Conservation (phyloP, 2,329 filamentous ascomycete genomes). For the Fusarium annulatum region DNA sequence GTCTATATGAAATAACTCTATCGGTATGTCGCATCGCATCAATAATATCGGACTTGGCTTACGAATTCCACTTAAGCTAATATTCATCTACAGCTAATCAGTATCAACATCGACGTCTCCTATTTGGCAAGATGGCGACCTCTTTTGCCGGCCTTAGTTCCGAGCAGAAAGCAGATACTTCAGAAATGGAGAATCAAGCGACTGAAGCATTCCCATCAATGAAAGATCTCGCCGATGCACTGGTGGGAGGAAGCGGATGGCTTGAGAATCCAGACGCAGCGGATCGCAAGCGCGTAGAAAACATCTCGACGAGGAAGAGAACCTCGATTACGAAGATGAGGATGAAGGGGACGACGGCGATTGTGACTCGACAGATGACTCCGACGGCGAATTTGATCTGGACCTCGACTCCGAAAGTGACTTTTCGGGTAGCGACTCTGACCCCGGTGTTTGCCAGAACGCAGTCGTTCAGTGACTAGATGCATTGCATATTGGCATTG, state of each 20-base stretch:
- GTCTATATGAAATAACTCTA: background rate
- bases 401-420: background rate
- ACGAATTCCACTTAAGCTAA: background rate
- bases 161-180: background rate
- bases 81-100: background rate
- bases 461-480: too few relatives aligned
- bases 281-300: background rate
- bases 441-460: too few relatives aligned
- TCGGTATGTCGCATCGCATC: background rate
- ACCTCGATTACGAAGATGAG: background rate
- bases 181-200: background rate
- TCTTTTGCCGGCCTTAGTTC: background rate
- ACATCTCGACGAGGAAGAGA: background rate
- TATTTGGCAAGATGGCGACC: background rate
- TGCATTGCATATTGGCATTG: too few relatives aligned
- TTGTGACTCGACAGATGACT: too few relatives aligned
- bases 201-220: background rate
- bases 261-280: background rate
- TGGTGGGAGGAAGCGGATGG: background rate
- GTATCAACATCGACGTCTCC: background rate
- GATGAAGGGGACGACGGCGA: background rate
- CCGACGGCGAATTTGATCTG: background rate
- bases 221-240: background rate
- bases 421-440: too few relatives aligned
- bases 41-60: background rate